These are phyloP conservation scores for Colletotrichum caudatum DNA, from an alignment of 2,329 filamentous ascomycete species.

Conservation along the genomic window DNA sequence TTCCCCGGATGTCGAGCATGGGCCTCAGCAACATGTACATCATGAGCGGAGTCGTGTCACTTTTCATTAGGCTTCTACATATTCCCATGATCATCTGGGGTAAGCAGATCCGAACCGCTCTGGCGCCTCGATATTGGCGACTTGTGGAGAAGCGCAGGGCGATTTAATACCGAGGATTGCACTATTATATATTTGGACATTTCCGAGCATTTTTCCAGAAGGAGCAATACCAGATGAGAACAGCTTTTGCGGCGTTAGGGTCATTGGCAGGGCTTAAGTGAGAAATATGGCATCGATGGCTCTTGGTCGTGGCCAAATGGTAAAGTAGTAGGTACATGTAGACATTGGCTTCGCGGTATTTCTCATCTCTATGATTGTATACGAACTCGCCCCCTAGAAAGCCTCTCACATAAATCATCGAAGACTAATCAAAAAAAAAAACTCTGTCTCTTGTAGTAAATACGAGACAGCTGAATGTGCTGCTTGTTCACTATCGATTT, in stretches of 20 bases:
- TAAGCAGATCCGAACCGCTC: constrained; percentile 46
- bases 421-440: not conserved
- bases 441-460: not conserved
- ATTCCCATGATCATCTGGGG: constrained; percentile 51
- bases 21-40: constrained; percentile 49
- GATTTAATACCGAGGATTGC: not conserved
- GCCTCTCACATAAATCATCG: too few species aligned
- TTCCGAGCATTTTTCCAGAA: too few species aligned
- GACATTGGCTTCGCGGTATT: too few species aligned
- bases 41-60: constrained; percentile 44
- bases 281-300: too few species aligned
- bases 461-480: not conserved
- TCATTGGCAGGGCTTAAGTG: too few species aligned
- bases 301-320: too few species aligned
- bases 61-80: constrained; percentile 45
- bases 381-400: too few species aligned
- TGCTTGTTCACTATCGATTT: not conserved
- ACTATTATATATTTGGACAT: not conserved
- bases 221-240: not conserved
- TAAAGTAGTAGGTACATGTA: too few species aligned
- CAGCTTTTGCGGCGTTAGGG: not conserved
- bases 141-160: constrained; percentile 34
- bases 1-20: constrained; percentile 49
- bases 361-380: too few species aligned
- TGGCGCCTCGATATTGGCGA: constrained; percentile 32